A percentile compares a stretch with the other conserved stretches of the same genome.
Evolutionary conservation across 768 basidiomycete species (phyloP).

Genomic region (Tulasnella sp.): DNA sequence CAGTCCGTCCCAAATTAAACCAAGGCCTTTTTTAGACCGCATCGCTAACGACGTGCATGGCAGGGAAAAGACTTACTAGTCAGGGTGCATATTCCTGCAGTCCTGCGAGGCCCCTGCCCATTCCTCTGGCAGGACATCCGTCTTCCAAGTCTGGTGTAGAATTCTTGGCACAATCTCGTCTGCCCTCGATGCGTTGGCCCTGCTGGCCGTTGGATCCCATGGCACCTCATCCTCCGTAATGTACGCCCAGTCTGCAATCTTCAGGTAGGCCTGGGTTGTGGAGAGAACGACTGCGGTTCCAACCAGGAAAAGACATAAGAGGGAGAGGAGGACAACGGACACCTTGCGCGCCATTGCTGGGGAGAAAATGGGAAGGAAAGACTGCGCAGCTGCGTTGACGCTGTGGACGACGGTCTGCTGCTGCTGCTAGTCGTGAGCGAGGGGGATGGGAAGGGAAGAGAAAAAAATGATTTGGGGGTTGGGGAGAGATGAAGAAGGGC

Average conservation of each 20-base stretch:
- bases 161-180: constrained; percentile 83
- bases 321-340: constrained; percentile 46
- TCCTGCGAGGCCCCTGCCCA: constrained; percentile 79
- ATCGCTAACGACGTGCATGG: background rate
- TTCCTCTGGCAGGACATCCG: constrained; percentile 70
- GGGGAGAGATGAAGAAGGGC: constrained; percentile 25
- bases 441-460: constrained; percentile 30
- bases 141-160: constrained; percentile 98
- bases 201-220: constrained; percentile 38
- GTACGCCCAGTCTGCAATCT: constrained; percentile 73
- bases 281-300: constrained; percentile 90
- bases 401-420: background rate
- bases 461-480: constrained; percentile 11
- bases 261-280: constrained; percentile 84
- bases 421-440: constrained; percentile 24
- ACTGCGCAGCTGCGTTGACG: background rate
- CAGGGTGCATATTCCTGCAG: constrained; percentile 88
- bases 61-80: constrained; percentile 67
- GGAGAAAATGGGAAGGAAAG: constrained; percentile 26
- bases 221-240: constrained; percentile 70
- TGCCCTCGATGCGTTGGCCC: constrained; percentile 55
- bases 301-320: constrained; percentile 72
- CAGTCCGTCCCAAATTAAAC: background rate
- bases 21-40: background rate
- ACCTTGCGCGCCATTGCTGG: constrained; percentile 45